Evolutionary conservation across 2,329 filamentous ascomycete species (phyloP), one percentile per base, ranked within the genome.

Genomic region (Zymoseptoria brevis): DNA sequence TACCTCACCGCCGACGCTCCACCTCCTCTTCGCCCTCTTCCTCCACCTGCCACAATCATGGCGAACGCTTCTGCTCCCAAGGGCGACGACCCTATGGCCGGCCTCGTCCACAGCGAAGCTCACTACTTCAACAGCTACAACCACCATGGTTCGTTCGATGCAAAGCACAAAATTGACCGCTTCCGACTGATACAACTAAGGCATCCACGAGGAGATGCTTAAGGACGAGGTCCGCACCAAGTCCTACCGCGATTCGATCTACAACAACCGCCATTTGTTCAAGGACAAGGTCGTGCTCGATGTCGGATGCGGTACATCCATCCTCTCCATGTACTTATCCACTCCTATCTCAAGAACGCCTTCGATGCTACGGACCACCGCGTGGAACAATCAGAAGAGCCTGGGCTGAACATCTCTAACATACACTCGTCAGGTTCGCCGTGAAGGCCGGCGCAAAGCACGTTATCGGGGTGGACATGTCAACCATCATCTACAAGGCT

Each of bases 91-190:
- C 64, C 62, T 54, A 81, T 89, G 76, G 85, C 87, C 35, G 65
- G 79, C 69, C 87, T 96, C 83, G 88, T 89, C 74, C 92, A 96
- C 79, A 94, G 92, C 65, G 94, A 99, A 82, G 91, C 95, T 76
- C 94, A 97, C 77, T 99, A 97, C 82, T 97, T 97, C 81, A 97
- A 96, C 80, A 96, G 92, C 77, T 97, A 97, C 77, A 96, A 97
- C 76, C 94, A 97, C 79, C 93, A 97, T 83, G 93, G 92, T 92
- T 86, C 75, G 80, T 80, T 64, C 60, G 29, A 51, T 19, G 11
- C n/a, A 19, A 9, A n/a, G 11, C 26, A 52, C 9, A 21, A 3
- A 45, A 7, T 45, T 4, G 21, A 52, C n/a, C 50, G 6, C 19
- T 21, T 22, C 50, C 50, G 3, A 74, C 76, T 75, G 73, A 74